Evolutionary conservation across 2,329 filamentous ascomycete genomes (phyloP), one percentile per base, ranked within the genome.

Genomic region (Phialophora verrucosa): DNA sequence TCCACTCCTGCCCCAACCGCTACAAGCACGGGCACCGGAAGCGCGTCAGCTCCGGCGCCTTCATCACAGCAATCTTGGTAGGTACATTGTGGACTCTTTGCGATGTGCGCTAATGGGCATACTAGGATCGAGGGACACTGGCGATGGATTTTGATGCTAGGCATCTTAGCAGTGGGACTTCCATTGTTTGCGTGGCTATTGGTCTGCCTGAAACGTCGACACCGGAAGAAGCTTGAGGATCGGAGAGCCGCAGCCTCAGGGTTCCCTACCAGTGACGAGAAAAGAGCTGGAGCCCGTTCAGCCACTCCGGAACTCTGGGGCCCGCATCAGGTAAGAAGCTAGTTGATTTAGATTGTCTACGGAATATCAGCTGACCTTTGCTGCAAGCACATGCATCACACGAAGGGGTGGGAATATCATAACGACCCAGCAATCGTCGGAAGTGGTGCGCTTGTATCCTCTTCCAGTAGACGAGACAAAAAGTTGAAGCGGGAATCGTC

Each of bases 101-200:
- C 47, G 59, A 54, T 32, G 23, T 59, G 32, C 49, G 59, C 66
- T 77, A 12, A 73, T 70, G n/a, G 53, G 72, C 71, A 31, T 73
- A 5, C 67, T 68, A 92, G 90, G 90, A 79, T 91, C 58, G 83
- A 84, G 7, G 83, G 81, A 31, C 91, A 94, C 77, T 92, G 87
- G 82, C 84, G 88, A 80, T 96, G 91, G 91, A 86, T 96, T 54
- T 83, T 94, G 69, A 92, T 95, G 84, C 83, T 95, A 61, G 88
- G 92, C 70, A 81, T 94, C 68, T 83, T 96, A 31, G 84, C 89
- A 51, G 81, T 94, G 66, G 89, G 83, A 61, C 90, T 96, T 68
- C 79, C 84, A 14, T 82, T 83, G 64, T 85, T 92, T 73, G 90
- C 89, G 83, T 79, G 90, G 47, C 83, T 86, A 20, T 90, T 89